Evolutionary conservation across 768 basidiomycete genomes (phyloP), one percentile per base, ranked within the genome.

Genomic region (Agaricus subrufescens): DNA sequence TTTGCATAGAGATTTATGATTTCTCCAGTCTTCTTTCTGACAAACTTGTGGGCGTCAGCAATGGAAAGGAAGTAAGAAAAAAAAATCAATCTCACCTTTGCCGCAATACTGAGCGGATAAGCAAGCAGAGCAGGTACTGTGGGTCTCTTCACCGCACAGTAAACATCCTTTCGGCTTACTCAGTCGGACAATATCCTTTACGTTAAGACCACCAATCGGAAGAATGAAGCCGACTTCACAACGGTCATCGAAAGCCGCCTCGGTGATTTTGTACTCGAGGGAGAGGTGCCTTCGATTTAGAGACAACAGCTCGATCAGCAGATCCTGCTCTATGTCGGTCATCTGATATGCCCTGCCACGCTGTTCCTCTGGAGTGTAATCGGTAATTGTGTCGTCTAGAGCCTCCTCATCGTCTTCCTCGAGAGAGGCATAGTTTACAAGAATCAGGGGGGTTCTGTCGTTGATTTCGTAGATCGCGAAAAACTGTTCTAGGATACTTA

Each of bases 11-110:
- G 52, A 46, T 62, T 74, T 76, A 63, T 78, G 77, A 8, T 63
- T 58, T 31, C 66, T 66, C 77, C 77, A 79, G 58, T 78, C 73
- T 26, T 58, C 62, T n/a, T 55, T 67, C 58, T 78, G 78, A 49
- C 77, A 78, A 44, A 70, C 76, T 75, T 42, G 46, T 42, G n/a
- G 6, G 15, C 42, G 15, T 46, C 31, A 56, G 26, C 26, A 6
- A 25, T 15, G 26, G 39, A 37, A 50, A 38, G 15, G 19, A 19
- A 19, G 19, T 19, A 52, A 19, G n/a, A 29, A 27, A 14, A 19
- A 23, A 26, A 3, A 10, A 14, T 45, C 7, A 52, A 14, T 45
- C 65, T 49, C 27, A 75, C 75, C 69, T 62, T 61, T 62, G 31
- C 73, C 61, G 49, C 77, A 76, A 59, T 78, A 78, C 4, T 65